Evolutionary conservation across 257 asterid genomes (phyloP).

Genomic region (Ligustrum vulgare): DNA sequence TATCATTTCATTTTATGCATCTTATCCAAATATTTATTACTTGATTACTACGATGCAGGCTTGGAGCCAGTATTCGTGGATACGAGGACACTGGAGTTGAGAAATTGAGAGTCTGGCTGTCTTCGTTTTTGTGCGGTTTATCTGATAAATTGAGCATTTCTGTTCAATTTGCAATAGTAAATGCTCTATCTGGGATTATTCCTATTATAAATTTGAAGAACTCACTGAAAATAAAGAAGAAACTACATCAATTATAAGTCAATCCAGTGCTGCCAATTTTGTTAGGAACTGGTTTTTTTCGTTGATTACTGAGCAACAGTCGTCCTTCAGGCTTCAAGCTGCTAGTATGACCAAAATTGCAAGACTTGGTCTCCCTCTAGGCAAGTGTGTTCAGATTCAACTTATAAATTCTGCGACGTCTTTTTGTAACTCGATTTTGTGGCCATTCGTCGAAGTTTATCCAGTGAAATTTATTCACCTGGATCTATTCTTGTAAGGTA

Average conservation of each 20-base stretch:
- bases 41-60: slow-evolving; percentile 42
- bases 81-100: slow-evolving; percentile 51
- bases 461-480: no score
- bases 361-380: neutral
- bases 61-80: slow-evolving; percentile 61
- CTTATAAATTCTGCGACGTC: neutral
- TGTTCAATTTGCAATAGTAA: slow-evolving; percentile 47
- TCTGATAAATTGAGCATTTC: slow-evolving; percentile 35
- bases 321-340: slow-evolving; percentile 39
- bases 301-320: slow-evolving; percentile 57
- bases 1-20: no score
- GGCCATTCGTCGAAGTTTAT: no score
- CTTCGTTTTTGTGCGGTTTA: slow-evolving; percentile 31
- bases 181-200: slow-evolving; percentile 48
- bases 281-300: slow-evolving; percentile 63
- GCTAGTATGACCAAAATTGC: slow-evolving; percentile 16
- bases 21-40: neutral
- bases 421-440: no score
- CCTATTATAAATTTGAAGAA: slow-evolving; percentile 47
- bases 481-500: no score
- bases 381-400: neutral
- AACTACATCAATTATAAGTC: slow-evolving; percentile 25
- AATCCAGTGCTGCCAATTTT: slow-evolving; percentile 34
- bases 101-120: slow-evolving; percentile 50
- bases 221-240: slow-evolving; percentile 32